Base-by-base conservation (phyloP, 2,329 filamentous ascomycete genomes). In the Cercospora janseana region DNA sequence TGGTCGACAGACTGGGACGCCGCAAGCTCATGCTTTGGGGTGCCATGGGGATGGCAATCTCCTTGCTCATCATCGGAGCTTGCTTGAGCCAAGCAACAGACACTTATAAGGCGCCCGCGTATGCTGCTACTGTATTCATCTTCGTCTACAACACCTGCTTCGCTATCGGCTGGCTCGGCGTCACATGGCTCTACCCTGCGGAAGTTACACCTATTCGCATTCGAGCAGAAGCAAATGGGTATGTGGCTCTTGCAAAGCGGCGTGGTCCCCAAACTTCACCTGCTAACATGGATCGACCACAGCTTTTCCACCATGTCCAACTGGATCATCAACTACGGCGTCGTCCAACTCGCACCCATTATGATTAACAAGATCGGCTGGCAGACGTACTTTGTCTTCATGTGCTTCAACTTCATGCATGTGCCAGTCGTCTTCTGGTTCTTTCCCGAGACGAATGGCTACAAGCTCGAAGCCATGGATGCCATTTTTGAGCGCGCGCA, bases 1-100 rank as follows among this genome's bases (percentile, higher is more conserved):
- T 81, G 44, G 81, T 86, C 28, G 83, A 86, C 66, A 76, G 79
- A 1, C 78, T 85, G 3, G 85, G 72, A 10, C 66, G 72, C 16
- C 64, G 71, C n/a, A 70, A 69, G 46, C 63, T 74, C 52, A 59
- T 64, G 55, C 51, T 64, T 12, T 59, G 56, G 37, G 58, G 56
- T 8, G 59, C 61, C 6, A 32, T 42, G 6, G 62, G 63, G 8
- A 63, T 64, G 61, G 61, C 48, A 13, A 38, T 54, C 6, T 60
- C 49, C 29, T 55, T 64, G 44, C 49, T 63, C 18, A 48, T 62
- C 31, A 52, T 60, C 16, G 54, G 56, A 10, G 50, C 55, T 3
- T 56, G 52, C 41, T 32, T 58, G 16, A 49, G 43, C 4, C 15
- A 50, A 26, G 46, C 49, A 7, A 54, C 48, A 6, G 21, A 44